Evolutionary conservation across 768 basidiomycete species (phyloP).

Genomic region (Boletales sp.): DNA sequence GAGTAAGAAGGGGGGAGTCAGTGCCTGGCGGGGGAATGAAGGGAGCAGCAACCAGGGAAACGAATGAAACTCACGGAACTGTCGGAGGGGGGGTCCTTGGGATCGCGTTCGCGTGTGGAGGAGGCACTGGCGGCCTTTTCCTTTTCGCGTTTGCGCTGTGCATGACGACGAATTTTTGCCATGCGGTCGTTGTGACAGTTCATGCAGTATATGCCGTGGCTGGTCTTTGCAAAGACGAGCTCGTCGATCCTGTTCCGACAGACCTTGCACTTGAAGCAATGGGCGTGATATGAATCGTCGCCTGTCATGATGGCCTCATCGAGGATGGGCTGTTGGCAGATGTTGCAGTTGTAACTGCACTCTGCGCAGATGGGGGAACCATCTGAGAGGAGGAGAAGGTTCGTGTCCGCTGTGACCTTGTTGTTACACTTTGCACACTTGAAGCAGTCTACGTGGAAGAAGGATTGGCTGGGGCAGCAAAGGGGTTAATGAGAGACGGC

Average conservation of each 20-base stretch:
- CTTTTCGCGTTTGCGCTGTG: slow-evolving; percentile 79
- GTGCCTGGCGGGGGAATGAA: not conserved
- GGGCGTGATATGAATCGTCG: slow-evolving; percentile 97
- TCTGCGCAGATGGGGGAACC: slow-evolving; percentile 95
- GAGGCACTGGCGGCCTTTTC: slow-evolving; percentile 37
- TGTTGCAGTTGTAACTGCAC: slow-evolving; percentile 94
- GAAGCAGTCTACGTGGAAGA: slow-evolving; percentile 95
- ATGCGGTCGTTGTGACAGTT: slow-evolving; percentile 97
- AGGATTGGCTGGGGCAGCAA: slow-evolving; percentile 62
- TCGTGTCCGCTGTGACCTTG: slow-evolving; percentile 93
- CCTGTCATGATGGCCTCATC: slow-evolving; percentile 99
- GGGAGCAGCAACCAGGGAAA: not conserved
- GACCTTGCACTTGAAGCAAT: slow-evolving; percentile 97
- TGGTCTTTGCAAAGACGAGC: slow-evolving; percentile 97
- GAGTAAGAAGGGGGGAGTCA: slow-evolving; percentile 12
- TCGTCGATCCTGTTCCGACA: slow-evolving; percentile 96
- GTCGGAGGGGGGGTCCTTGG: slow-evolving; percentile 31
- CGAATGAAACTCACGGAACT: slow-evolving; percentile 35
- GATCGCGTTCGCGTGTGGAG: slow-evolving; percentile 24
- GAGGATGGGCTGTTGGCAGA: slow-evolving; percentile 90
- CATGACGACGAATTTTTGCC: slow-evolving; percentile 85
- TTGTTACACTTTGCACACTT: slow-evolving; percentile 94
- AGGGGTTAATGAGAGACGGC: slow-evolving; percentile 8
- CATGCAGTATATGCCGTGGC: slow-evolving; percentile 99
- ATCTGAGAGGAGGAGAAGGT: slow-evolving; percentile 93